Evolutionary conservation across 2,329 filamentous ascomycete species (phyloP), one percentile per base, ranked within the genome.

Genomic region (Fusarium lyarnte): DNA sequence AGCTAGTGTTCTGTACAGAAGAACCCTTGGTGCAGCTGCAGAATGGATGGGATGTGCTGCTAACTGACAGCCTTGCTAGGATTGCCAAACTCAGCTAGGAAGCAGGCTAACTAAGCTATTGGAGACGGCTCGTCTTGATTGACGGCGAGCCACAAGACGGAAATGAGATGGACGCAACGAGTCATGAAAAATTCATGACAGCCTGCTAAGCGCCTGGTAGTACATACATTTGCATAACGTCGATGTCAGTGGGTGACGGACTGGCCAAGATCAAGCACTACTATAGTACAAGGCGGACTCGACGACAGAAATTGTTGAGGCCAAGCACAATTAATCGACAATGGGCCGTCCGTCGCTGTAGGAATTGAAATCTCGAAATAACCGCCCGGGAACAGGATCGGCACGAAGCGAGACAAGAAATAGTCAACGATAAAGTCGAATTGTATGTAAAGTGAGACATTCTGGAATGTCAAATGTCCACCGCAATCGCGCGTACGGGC

Each of bases 91-190:
- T 47, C 46, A 53, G 59, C 57, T 52, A 52, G 53, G 27, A 47
- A 49, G 31, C 41, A 53, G 58, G 61, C 65, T 39, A 53, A 53
- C 49, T 68, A 73, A 53, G 25, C 33, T 70, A 73, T 74, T 74
- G 69, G 52, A 55, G 63, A 62, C 53, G 53, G 70, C 39, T 57
- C 58, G 46, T 38, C 46, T 38, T 66, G 61, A 70, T 46, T 49
- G 45, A 60, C 47, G 65, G 47, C 52, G 51, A 63, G 57, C 54
- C 64, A 63, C 54, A 41, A 60, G 49, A 74, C 65, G 72, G 72
- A 74, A 73, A 74, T 69, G 66, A 69, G 65, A 65, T 74, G 69
- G 68, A 43, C 33, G 42, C 59, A 62, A 54, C 72, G 72, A 74
- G 72, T 74, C 72, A 74, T 74, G 66, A 23, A 70, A 63, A 46